phyloP scores from a whole-genome alignment of 352 stramenopile genomes.

The Phytophthora citricola region DNA sequence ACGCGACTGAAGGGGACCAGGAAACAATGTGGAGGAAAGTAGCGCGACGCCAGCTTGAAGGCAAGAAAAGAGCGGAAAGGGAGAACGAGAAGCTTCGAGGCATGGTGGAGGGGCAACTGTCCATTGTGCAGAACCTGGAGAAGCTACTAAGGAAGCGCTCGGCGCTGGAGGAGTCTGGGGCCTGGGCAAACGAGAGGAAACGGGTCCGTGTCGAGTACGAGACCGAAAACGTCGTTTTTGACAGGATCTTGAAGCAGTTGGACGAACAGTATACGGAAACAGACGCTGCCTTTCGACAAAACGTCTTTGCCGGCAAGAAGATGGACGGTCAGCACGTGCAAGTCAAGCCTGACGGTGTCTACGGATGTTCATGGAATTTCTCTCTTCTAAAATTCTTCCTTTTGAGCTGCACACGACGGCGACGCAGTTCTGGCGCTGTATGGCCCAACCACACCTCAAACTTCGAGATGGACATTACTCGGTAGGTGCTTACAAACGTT shows the following conservation, averaged over 20 bases:
- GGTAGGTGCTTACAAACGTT: slow-evolving; percentile 10
- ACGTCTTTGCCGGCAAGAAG: slow-evolving; percentile 11
- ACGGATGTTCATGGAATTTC: slow-evolving; percentile 44
- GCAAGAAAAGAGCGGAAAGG: slow-evolving; percentile 30
- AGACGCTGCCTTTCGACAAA: slow-evolving; percentile 23
- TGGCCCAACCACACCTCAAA: slow-evolving; percentile 31
- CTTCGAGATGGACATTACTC: slow-evolving; percentile 41
- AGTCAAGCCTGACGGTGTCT: slow-evolving; percentile 35
- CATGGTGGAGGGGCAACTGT: slow-evolving; percentile 39
- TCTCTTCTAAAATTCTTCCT: slow-evolving; percentile 33
- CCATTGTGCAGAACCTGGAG: slow-evolving; percentile 36
- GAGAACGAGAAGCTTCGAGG: slow-evolving; percentile 48
- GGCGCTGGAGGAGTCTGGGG: slow-evolving; percentile 23
- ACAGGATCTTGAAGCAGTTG: slow-evolving; percentile 26
- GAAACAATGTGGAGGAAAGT: slow-evolving; percentile 36
- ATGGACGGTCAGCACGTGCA: slow-evolving; percentile 33
- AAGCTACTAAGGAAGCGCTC: slow-evolving; percentile 41
- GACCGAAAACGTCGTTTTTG: slow-evolving; percentile 26
- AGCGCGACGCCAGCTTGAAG: slow-evolving; percentile 41
- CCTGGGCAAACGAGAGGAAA: slow-evolving; percentile 28
- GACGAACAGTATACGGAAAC: slow-evolving; percentile 29
- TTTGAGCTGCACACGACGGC: slow-evolving; percentile 32
- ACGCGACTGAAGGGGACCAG: background rate
- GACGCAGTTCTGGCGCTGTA: slow-evolving; percentile 29
- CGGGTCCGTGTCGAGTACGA: slow-evolving; percentile 28